phyloP scores from a whole-genome alignment of 495 filamentous ascomycete species.

The Aspergillus egyptiacus region DNA sequence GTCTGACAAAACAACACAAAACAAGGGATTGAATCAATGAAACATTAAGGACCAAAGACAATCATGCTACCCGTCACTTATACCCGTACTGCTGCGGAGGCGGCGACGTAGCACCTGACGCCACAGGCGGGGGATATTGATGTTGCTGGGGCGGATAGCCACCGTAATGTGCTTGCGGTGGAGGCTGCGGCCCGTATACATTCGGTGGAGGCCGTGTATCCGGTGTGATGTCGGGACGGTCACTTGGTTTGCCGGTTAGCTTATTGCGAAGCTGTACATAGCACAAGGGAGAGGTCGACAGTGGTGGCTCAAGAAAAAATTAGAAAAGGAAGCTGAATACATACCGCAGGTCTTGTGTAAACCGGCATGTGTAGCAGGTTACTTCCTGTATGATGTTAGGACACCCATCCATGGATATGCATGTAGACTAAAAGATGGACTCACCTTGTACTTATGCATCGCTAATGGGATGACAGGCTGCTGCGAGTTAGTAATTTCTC shows the following conservation, averaged over 20 bases:
- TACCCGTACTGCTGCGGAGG: constrained; percentile 18
- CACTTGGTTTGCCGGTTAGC: constrained; percentile 24
- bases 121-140: constrained; percentile 12
- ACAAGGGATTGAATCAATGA: no score
- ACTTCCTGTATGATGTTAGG: constrained; percentile 40
- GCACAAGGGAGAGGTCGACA: no score
- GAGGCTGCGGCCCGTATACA: constrained; percentile 27
- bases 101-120: constrained; percentile 9
- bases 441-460: constrained; percentile 46
- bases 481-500: no score
- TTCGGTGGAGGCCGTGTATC: constrained; percentile 34
- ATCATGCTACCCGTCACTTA: constrained; percentile 15
- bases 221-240: constrained; percentile 44
- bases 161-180: constrained; percentile 21
- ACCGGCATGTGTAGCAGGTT: constrained; percentile 47
- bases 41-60: no score
- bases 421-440: background rate
- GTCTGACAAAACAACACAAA: no score
- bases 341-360: constrained; percentile 48
- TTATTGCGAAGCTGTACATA: no score
- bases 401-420: background rate
- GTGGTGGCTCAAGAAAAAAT: background rate
- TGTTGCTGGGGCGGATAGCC: constrained; percentile 18
- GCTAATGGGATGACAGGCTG: constrained; percentile 47
- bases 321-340: background rate